These are phyloP conservation scores for Penicillium sp. DNA, from an alignment of 2,329 filamentous ascomycete species.

Conservation along the genomic window DNA sequence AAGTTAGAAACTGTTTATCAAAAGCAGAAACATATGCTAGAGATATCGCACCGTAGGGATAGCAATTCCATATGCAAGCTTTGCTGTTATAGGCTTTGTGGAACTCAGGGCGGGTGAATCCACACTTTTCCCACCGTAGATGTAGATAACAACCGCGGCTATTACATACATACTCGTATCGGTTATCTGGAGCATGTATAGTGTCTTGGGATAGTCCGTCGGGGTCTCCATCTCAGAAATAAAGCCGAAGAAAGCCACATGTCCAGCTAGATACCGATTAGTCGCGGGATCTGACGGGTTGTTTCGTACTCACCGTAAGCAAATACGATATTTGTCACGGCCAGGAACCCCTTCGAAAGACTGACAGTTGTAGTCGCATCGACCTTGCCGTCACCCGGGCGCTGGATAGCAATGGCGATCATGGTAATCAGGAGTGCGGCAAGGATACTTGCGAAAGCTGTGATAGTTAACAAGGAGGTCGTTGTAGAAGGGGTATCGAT, in stretches of 20 bases:
- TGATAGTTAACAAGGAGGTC: not conserved
- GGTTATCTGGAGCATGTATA: slow-evolving; percentile 50
- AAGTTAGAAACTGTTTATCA: not conserved
- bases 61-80: slow-evolving; percentile 58
- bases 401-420: slow-evolving; percentile 51
- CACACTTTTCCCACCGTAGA: slow-evolving; percentile 53
- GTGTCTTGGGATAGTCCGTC: slow-evolving; percentile 51
- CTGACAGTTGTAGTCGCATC: slow-evolving; percentile 25
- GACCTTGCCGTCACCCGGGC: slow-evolving; percentile 31
- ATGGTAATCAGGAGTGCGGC: slow-evolving; percentile 57
- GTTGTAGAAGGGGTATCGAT: not conserved
- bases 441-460: slow-evolving; percentile 54
- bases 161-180: slow-evolving; percentile 55
- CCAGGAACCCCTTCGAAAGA: slow-evolving; percentile 49
- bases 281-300: not conserved
- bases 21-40: too few relatives aligned
- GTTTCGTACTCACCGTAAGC: slow-evolving; percentile 47
- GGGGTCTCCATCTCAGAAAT: slow-evolving; percentile 56
- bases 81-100: slow-evolving; percentile 46
- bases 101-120: slow-evolving; percentile 58
- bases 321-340: slow-evolving; percentile 58
- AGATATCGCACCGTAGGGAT: slow-evolving; percentile 45
- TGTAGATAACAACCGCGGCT: slow-evolving; percentile 58
- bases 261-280: slow-evolving; percentile 39
- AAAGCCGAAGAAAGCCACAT: slow-evolving; percentile 60